phyloP scores from a whole-genome alignment of 768 basidiomycete genomes.

The Boletus huronensis region DNA sequence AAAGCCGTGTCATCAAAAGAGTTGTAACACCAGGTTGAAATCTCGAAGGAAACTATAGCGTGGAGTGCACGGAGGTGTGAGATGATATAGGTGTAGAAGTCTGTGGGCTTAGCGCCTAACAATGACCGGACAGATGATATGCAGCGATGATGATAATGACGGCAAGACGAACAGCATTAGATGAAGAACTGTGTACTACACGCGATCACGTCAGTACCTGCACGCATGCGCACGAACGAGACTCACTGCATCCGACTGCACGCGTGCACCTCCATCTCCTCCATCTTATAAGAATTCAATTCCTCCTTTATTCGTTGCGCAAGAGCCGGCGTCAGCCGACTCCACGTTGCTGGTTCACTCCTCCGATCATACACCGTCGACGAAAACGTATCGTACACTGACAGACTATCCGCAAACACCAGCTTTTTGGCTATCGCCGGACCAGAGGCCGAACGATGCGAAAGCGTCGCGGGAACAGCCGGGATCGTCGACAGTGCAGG shows the following conservation, averaged over 20 bases:
- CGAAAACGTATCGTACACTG: slow-evolving; percentile 97
- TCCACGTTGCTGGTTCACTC: slow-evolving; percentile 97
- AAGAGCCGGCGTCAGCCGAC: slow-evolving; percentile 87
- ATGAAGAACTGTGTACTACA: slow-evolving; percentile 85
- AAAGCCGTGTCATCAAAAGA: slow-evolving; percentile 21
- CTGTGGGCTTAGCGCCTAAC: slow-evolving; percentile 31
- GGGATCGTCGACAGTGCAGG: slow-evolving; percentile 71
- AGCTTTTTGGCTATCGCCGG: slow-evolving; percentile 73
- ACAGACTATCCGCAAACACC: slow-evolving; percentile 87
- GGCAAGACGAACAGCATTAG: slow-evolving; percentile 39
- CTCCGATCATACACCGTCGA: slow-evolving; percentile 87
- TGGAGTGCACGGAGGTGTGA: slow-evolving; percentile 11
- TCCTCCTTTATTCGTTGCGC: slow-evolving; percentile 98
- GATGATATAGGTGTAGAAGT: slow-evolving; percentile 24
- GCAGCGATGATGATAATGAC: slow-evolving; percentile 22
- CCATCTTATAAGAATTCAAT: slow-evolving; percentile 98
- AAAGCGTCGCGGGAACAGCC: slow-evolving; percentile 46
- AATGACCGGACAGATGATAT: slow-evolving; percentile 26
- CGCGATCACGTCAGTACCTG: not conserved
- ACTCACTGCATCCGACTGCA: slow-evolving; percentile 87
- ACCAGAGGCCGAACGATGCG: slow-evolving; percentile 72
- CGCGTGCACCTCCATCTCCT: slow-evolving; percentile 99
- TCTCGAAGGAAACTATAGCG: slow-evolving; percentile 19
- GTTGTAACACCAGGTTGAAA: slow-evolving; percentile 24
- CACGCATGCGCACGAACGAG: not conserved